Percentiles rank a stretch among this genome's conserved stretches.
These are phyloP conservation scores for Cryptococcus wingfieldii DNA, from an alignment of 1,284 basidiomycete species.

Conservation along the genomic window DNA sequence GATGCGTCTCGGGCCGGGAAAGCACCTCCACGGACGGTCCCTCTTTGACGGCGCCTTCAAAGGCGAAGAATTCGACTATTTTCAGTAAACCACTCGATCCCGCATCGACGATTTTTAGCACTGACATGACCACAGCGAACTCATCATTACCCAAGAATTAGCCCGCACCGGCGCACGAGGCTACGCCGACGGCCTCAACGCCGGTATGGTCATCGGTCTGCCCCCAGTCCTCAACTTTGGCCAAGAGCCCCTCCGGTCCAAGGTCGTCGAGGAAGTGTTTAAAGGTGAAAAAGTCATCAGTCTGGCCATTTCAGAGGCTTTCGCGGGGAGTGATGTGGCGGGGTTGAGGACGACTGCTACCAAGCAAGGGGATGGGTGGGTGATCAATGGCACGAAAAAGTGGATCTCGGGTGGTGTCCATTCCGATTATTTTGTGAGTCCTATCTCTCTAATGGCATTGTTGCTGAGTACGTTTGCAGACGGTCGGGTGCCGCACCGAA, in stretches of 20 bases:
- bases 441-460: not conserved
- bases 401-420: constrained; percentile 87
- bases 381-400: constrained; percentile 80
- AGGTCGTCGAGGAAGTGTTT: constrained; percentile 74
- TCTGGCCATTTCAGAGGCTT: constrained; percentile 84
- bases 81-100: constrained; percentile 46
- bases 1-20: constrained; percentile 78
- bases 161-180: constrained; percentile 72
- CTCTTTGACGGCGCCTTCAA: constrained; percentile 77
- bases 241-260: constrained; percentile 54
- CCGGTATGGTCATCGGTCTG: constrained; percentile 66
- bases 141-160: constrained; percentile 85
- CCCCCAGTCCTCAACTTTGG: constrained; percentile 61
- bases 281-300: constrained; percentile 58
- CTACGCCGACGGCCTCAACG: constrained; percentile 71
- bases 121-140: constrained; percentile 45
- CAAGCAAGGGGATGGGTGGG: constrained; percentile 76
- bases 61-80: constrained; percentile 81
- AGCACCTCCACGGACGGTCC: constrained; percentile 73
- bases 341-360: constrained; percentile 75
- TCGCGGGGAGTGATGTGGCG: constrained; percentile 85
- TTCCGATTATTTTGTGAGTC: constrained; percentile 45
- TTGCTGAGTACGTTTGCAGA: constrained; percentile 12
- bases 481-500: constrained; percentile 51
- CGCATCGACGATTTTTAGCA: not conserved